Evolutionary conservation across 495 filamentous ascomycete genomes (phyloP), one percentile per base, ranked within the genome.

Genomic region (Lichina pygmaea): DNA sequence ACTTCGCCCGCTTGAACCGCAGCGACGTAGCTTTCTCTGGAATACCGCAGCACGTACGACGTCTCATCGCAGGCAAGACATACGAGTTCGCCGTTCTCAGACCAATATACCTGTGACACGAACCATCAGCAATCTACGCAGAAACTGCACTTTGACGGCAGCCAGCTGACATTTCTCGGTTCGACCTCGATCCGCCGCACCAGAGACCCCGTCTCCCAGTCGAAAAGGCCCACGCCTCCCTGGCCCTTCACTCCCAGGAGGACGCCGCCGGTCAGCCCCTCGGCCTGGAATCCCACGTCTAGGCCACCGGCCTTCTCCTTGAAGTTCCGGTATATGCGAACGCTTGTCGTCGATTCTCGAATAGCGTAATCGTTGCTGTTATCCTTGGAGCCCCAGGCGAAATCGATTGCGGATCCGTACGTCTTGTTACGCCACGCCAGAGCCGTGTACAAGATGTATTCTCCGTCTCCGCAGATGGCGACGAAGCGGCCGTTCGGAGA

Each of bases 361-460:
- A 99, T 95, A 38, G 89, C 89, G 52, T 89, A 95, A 54, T 99
- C 91, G 58, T 93, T 95, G 58, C 83, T 92, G 63, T 95, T 92
- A 41, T 94, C 91, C 60, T 93, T 94, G 15, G 81, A 80, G 3
- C 81, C 91, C 89, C 89, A 99, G 11, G 81, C 84, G 56, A 99
- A 99, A 58, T 99, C 89, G 34, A 94, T 64, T 9, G 85, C 89
- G 34, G 80, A 79, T 6, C 89, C 89, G 54, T 95, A 99, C 7
- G 84, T 83, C 65, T 94, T 93, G 62, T 99, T 95, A 55, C 89
- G 75, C 74, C 91, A 93, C 8, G 89, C 89, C 42, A 95, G 70
- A 49, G 89, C 85, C 11, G 89, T 99, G 63, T 97, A 97, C 52
- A 95, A 86, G 53, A 94, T 95, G 58, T 93, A 94, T 55, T 99